Conservation (phyloP, 139 green algal species). For the Dunaliella sp. region DNA sequence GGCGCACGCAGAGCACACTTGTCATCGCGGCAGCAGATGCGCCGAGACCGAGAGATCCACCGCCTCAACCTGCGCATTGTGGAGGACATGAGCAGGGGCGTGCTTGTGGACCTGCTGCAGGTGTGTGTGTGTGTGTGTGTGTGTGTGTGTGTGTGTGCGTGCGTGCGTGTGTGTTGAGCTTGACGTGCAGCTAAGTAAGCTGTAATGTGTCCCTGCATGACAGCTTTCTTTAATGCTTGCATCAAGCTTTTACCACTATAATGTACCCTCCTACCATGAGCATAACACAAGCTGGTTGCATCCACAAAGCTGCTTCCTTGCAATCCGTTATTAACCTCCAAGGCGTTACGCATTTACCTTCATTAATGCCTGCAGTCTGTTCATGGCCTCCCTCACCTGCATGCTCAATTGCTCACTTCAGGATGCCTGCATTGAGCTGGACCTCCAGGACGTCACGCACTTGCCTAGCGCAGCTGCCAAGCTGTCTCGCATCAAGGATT, state of each 20-base stretch:
- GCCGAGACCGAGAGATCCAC: slow-evolving; percentile 59
- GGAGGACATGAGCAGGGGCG: slow-evolving; percentile 51
- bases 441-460: slow-evolving; percentile 58
- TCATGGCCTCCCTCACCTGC: neutral
- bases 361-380: no score
- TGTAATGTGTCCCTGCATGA: no score
- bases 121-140: slow-evolving; percentile 19
- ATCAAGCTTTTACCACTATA: no score
- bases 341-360: no score
- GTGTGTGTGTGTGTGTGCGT: slow-evolving; percentile 4
- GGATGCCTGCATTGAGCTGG: slow-evolving; percentile 71
- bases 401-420: slow-evolving; percentile 28
- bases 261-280: no score
- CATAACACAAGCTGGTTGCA: no score
- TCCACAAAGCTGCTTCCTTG: no score
- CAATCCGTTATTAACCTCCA: no score
- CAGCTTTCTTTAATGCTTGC: no score
- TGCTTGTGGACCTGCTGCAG: slow-evolving; percentile 71
- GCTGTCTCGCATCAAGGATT: slow-evolving; percentile 30
- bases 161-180: no score
- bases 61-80: slow-evolving; percentile 58
- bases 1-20: slow-evolving; percentile 25
- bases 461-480: slow-evolving; percentile 40
- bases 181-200: no score
- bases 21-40: slow-evolving; percentile 55